Conservation (phyloP, 495 filamentous ascomycete genomes). For the Penicillium argentinense region DNA sequence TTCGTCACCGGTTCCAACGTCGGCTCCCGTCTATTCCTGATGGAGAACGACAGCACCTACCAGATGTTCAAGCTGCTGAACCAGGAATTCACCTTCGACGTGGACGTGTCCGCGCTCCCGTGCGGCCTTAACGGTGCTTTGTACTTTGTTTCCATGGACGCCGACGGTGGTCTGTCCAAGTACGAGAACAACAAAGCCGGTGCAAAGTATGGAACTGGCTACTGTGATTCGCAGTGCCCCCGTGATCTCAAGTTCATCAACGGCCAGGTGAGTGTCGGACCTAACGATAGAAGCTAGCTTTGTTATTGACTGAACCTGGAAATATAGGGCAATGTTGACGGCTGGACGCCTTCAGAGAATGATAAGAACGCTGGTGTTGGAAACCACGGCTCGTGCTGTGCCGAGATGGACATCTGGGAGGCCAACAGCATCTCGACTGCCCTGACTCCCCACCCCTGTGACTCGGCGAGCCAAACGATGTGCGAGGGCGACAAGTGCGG, state of each 20-base stretch:
- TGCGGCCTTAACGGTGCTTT: slow-evolving; percentile 76
- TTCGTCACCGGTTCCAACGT: slow-evolving; percentile 51
- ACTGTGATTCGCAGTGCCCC: slow-evolving; percentile 74
- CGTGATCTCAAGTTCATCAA: slow-evolving; percentile 68
- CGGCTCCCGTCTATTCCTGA: slow-evolving; percentile 61
- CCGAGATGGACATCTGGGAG: slow-evolving; percentile 75
- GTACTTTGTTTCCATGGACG: slow-evolving; percentile 67
- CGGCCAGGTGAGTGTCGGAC: slow-evolving; percentile 36
- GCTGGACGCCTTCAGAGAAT: slow-evolving; percentile 57
- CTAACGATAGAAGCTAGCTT: background rate
- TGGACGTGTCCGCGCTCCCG: slow-evolving; percentile 62
- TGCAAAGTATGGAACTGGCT: slow-evolving; percentile 69
- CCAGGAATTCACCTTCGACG: slow-evolving; percentile 68
- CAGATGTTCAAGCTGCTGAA: slow-evolving; percentile 58
- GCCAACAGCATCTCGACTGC: slow-evolving; percentile 60
- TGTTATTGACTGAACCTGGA: background rate
- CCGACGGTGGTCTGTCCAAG: slow-evolving; percentile 55
- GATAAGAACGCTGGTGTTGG: slow-evolving; percentile 61
- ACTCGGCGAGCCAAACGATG: slow-evolving; percentile 50
- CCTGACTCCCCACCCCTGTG: slow-evolving; percentile 65
- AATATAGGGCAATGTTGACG: slow-evolving; percentile 53
- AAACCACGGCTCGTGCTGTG: slow-evolving; percentile 65
- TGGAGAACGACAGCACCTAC: slow-evolving; percentile 57
- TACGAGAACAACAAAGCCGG: slow-evolving; percentile 63
- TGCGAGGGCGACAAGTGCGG: slow-evolving; percentile 60